phyloP scores from a whole-genome alignment of 148 eudicot species.

The Rhododendron henanense region DNA sequence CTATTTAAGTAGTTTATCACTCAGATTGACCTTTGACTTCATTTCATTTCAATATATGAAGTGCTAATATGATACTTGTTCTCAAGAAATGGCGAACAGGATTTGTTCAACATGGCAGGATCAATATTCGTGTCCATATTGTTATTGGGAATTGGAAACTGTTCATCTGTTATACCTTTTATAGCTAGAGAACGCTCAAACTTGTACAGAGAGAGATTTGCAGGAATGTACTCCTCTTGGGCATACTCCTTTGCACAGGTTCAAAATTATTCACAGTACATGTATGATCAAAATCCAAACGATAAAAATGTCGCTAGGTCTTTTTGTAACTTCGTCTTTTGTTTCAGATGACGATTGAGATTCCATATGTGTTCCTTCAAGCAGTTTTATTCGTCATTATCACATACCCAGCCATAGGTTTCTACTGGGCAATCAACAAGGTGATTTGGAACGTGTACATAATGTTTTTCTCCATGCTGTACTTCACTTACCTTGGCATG shows the following conservation, averaged over 20 bases:
- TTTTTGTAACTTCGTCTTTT: neutral
- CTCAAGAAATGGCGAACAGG: conserved; percentile 23
- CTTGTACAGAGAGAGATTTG: conserved; percentile 36
- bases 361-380: conserved; percentile 29
- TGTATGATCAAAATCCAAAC: neutral
- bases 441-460: conserved; percentile 21
- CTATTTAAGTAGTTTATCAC: neutral
- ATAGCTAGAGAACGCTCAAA: conserved; percentile 35
- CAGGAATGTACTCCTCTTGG: conserved; percentile 37
- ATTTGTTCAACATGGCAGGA: conserved; percentile 30
- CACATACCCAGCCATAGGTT: conserved; percentile 31
- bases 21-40: neutral
- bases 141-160: conserved; percentile 32
- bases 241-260: conserved; percentile 54
- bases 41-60: neutral
- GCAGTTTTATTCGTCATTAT: conserved; percentile 22
- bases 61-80: neutral
- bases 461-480: conserved; percentile 15
- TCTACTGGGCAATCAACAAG: conserved; percentile 24
- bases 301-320: neutral
- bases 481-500: conserved; percentile 28
- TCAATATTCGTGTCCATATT: conserved; percentile 27
- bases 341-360: conserved; percentile 30
- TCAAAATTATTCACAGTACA: neutral
- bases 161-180: conserved; percentile 30